Evolutionary conservation across 345 rosid species (phyloP), one percentile per base, ranked within the genome.

Genomic region (Boechera retrofracta): DNA sequence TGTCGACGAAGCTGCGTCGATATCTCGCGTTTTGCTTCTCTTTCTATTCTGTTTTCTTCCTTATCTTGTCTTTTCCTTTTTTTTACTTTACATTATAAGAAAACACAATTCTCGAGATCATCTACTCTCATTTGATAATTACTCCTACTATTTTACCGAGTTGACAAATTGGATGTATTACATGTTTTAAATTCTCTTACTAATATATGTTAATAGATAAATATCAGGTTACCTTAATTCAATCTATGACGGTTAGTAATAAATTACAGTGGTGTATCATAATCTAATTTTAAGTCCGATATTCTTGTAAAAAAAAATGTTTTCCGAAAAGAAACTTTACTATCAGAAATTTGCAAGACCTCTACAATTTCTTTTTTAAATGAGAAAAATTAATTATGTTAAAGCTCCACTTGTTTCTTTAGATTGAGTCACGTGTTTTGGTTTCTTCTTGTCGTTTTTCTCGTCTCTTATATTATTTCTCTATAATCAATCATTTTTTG

Each of bases 11-110:
- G 73, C 79, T 67, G 79, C 68, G 67, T 75, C 79, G 68, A 49
- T 59, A 36, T 49, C 71, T 75, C 79, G 79, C 79, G 73, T 75
- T 75, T 75, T 58, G 42, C 51, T 33, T 65, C 47, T 55, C 65
- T 64, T 32, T 65, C 38, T 57, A 6, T 24, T 35, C 54, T 45
- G 55, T 45, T 45, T 56, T 45, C 33, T 58, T 36, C 60, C 61
- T 29, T 58, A 36, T 67, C 16, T 67, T 75, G 73, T 75, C 68
- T 49, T 65, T 58, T 26, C 28, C 28, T n/a, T 72, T 3, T 3
- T 2, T 18, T 53, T 29, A 45, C 16, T 54, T 36, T 5, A 36
- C 48, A 2, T 6, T 1, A 13, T 10, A 10, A 16, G 4, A 35
- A 18, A 11, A 18, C 12, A 38, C 33, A 1, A 1, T 49, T 33